Conservation (phyloP, 768 basidiomycete genomes). For the Boletus rex-veris region DNA sequence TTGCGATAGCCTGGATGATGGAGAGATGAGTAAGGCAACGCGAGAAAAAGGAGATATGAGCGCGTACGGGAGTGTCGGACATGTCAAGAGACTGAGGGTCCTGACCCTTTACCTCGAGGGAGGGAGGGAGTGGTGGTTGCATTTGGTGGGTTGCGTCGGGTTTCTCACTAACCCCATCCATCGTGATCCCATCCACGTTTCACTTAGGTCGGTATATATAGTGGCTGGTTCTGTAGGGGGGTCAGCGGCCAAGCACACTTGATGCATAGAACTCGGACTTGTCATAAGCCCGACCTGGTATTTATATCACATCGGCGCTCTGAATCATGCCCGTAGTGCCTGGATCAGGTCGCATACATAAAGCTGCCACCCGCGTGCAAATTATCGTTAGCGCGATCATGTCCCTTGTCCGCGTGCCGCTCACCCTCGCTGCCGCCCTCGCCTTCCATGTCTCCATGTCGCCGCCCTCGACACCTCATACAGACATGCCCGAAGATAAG, state of each 20-base stretch:
- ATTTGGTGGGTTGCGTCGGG: constrained; percentile 19
- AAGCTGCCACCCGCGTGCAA: too few relatives aligned
- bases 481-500: constrained; percentile 24
- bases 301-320: too few relatives aligned
- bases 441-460: constrained; percentile 45
- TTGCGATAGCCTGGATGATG: constrained; percentile 56
- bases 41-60: background rate
- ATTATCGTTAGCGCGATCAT: background rate
- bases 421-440: constrained; percentile 40
- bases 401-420: constrained; percentile 40
- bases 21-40: constrained; percentile 4
- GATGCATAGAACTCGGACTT: too few relatives aligned
- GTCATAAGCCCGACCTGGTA: too few relatives aligned
- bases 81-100: constrained; percentile 81
- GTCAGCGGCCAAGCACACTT: too few relatives aligned
- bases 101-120: constrained; percentile 58
- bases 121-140: constrained; percentile 15
- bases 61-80: constrained; percentile 57
- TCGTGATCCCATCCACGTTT: too few relatives aligned
- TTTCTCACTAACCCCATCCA: too few relatives aligned
- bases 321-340: too few relatives aligned
- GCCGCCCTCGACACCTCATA: constrained; percentile 26
- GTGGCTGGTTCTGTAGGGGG: too few relatives aligned
- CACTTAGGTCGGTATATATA: too few relatives aligned
- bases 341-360: too few relatives aligned